phyloP scores from a whole-genome alignment of 1,284 basidiomycete genomes.

The Pholiota adiposa region DNA sequence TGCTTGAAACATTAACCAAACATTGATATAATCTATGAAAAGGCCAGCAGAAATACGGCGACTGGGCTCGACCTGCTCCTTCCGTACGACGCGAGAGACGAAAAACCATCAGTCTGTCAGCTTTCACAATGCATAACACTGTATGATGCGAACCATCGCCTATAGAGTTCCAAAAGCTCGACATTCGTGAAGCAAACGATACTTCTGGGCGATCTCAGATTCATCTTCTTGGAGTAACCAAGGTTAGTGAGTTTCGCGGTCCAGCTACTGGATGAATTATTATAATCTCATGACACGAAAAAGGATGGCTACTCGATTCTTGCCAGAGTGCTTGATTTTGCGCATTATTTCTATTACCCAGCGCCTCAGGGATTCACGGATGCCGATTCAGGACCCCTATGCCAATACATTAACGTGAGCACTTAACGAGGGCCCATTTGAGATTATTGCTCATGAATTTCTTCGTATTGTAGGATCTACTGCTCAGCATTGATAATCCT shows the following conservation, averaged over 20 bases:
- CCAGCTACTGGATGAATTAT: neutral
- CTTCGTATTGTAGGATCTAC: neutral
- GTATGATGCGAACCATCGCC: neutral
- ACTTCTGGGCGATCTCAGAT: slow-evolving; percentile 40
- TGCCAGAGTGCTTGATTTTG: slow-evolving; percentile 72
- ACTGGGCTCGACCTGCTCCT: slow-evolving; percentile 15
- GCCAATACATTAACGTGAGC: slow-evolving; percentile 73
- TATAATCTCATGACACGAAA: neutral
- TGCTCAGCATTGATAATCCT: neutral
- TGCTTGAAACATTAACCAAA: neutral
- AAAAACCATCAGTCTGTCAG: slow-evolving; percentile 52
- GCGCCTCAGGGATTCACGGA: slow-evolving; percentile 75
- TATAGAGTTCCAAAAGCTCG: slow-evolving; percentile 86
- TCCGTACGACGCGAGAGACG: slow-evolving; percentile 5
- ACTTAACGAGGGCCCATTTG: too few species aligned
- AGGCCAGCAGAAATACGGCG: neutral
- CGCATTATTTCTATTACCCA: slow-evolving; percentile 86
- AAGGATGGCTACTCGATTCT: slow-evolving; percentile 82
- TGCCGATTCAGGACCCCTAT: slow-evolving; percentile 64
- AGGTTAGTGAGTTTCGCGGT: slow-evolving; percentile 44
- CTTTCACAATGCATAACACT: slow-evolving; percentile 59
- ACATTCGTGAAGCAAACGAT: slow-evolving; percentile 73
- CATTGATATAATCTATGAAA: neutral
- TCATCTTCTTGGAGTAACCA: slow-evolving; percentile 81
- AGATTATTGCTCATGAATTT: neutral